Base-by-base conservation (phyloP, 306 rosid species). In the Hippophae gyantsensis region DNA sequence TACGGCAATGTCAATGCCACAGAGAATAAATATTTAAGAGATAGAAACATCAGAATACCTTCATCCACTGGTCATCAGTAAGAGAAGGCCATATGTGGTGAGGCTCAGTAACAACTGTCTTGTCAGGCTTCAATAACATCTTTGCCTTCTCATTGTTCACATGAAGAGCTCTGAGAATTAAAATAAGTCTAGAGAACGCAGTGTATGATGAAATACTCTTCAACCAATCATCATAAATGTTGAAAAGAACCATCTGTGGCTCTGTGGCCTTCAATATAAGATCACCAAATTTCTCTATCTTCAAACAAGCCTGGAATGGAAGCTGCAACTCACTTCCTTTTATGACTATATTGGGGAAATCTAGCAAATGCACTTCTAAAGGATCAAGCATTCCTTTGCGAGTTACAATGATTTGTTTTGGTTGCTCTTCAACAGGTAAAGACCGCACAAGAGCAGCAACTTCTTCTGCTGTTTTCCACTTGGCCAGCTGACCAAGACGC, bases 1-100 rank as follows among this genome's bases (percentile, higher is more conserved):
- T 47, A 42, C 48, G 14, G 9, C 49, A 43, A 42, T 10, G 18
- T 38, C 23, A 3, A 38, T 6, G 5, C 27, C 7, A 13, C 12
- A 41, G 8, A 57, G 23, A 18, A 18, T 6, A 38, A 8, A 40
- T 10, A n/a, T 43, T 58, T 27, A 11, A 55, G 43, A 23, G 3
- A 25, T 2, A 18, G 47, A 18, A 56, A 66, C 6, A 46, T 63
- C 11, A 62, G 54, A 9, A 65, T 70, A 90, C 98, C 97, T 93
- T 93, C 99, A 93, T 93, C 99, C 99, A 93, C 53, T 93, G 99
- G 52, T 93, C 99, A 78, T 93, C 99, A 27, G 63, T 78, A 54
- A 93, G 94, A 70, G 99, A 93, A 41, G 99, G 99, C 99, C 99
- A 93, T 57, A 93, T 93, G 77, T 93, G 99, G 77, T 93, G 99